A percentile compares a stretch with the other conserved stretches of the same genome.
Conservation (phyloP, 2,329 filamentous ascomycete species). For the Amylocarpus encephaloides region DNA sequence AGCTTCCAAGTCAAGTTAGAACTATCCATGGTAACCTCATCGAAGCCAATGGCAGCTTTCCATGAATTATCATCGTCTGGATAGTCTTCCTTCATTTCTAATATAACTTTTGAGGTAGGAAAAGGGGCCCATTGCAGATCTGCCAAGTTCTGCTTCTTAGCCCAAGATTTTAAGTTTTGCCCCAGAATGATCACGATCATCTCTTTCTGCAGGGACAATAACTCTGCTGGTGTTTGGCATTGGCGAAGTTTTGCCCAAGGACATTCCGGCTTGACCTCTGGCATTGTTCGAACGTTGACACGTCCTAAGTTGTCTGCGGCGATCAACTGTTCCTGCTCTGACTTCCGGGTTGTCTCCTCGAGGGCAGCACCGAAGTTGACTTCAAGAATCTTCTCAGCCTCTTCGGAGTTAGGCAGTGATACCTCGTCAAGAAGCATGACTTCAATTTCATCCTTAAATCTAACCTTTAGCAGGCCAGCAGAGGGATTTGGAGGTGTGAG, state of each 20-base stretch:
- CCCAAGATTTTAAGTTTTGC: slow-evolving; percentile 32
- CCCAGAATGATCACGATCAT: slow-evolving; percentile 22
- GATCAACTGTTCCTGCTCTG: slow-evolving; percentile 30
- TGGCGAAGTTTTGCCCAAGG: slow-evolving; percentile 39
- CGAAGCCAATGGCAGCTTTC: slow-evolving; percentile 31
- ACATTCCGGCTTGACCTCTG: slow-evolving; percentile 35
- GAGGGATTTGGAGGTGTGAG: slow-evolving; percentile 24
- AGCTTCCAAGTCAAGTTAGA: slow-evolving; percentile 41
- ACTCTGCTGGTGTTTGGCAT: slow-evolving; percentile 8
- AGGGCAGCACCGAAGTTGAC: slow-evolving; percentile 21
- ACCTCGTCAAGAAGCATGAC: slow-evolving; percentile 14
- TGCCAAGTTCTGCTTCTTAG: slow-evolving; percentile 34
- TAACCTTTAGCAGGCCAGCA: slow-evolving; percentile 16
- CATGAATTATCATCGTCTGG: slow-evolving; percentile 35
- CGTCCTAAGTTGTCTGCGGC: slow-evolving; percentile 36
- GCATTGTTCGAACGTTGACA: slow-evolving; percentile 42
- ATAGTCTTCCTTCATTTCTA: slow-evolving; percentile 35
- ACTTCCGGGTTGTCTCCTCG: slow-evolving; percentile 15
- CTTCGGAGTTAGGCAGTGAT: slow-evolving; percentile 2
- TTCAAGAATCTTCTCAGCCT: slow-evolving; percentile 20
- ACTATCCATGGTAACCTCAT: slow-evolving; percentile 33
- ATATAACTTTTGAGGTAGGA: slow-evolving; percentile 27
- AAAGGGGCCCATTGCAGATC: slow-evolving; percentile 41
- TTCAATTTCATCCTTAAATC: slow-evolving; percentile 26
- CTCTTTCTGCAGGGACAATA: slow-evolving; percentile 32